These are phyloP conservation scores for Podochytrium sp. DNA, from an alignment of 192 early-diverging fungal species.

Conservation along the genomic window DNA sequence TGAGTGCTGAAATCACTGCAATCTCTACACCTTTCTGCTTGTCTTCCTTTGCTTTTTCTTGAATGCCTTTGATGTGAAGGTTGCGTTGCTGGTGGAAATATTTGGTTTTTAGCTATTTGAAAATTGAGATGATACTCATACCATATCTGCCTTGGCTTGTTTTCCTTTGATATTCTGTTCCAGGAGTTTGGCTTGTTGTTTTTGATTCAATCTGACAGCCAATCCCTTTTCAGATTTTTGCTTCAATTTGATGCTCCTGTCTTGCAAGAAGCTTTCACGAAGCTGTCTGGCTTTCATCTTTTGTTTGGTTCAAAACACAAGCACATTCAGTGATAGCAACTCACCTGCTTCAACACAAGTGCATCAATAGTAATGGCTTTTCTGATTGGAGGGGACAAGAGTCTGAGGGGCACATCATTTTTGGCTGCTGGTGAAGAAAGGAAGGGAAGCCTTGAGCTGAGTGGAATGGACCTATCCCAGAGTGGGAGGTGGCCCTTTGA, in stretches of 20 bases:
- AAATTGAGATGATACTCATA: too few relatives aligned
- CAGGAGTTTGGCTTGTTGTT: slow-evolving; percentile 23
- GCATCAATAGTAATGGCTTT: slow-evolving; percentile 11
- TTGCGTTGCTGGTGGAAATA: slow-evolving; percentile 37
- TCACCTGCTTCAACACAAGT: slow-evolving; percentile 26
- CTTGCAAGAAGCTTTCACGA: slow-evolving; percentile 32
- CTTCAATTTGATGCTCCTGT: slow-evolving; percentile 28
- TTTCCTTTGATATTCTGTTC: slow-evolving; percentile 40
- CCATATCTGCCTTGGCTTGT: slow-evolving; percentile 40
- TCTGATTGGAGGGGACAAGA: background rate
- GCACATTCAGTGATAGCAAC: background rate
- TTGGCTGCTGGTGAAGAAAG: background rate
- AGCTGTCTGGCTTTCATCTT: slow-evolving; percentile 23
- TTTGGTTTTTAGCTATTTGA: too few relatives aligned
- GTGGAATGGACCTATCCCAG: slow-evolving; percentile 24
- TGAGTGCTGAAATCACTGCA: slow-evolving; percentile 28
- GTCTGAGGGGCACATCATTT: slow-evolving; percentile 8
- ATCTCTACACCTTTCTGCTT: slow-evolving; percentile 32
- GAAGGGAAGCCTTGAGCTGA: slow-evolving; percentile 7
- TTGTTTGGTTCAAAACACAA: background rate
- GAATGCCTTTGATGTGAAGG: slow-evolving; percentile 28
- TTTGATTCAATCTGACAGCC: slow-evolving; percentile 11
- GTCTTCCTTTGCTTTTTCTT: slow-evolving; percentile 43
- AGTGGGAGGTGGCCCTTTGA: slow-evolving; percentile 8
- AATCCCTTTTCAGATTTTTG: slow-evolving; percentile 32